Evolutionary conservation across 495 filamentous ascomycete species (phyloP).

Genomic region (Evernia prunastri): DNA sequence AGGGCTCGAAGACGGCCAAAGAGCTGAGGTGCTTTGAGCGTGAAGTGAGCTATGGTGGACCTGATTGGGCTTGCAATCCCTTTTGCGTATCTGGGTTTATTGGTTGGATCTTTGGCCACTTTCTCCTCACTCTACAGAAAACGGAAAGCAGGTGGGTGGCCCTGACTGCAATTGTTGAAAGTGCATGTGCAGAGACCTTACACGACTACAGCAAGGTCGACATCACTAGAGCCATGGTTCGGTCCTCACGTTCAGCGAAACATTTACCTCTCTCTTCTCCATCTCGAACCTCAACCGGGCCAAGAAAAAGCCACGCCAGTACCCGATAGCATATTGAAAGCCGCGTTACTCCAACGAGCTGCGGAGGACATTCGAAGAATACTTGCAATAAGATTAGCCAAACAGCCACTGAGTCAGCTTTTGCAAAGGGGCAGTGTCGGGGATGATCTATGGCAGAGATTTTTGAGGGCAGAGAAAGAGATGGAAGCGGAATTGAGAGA

Average conservation of each 20-base stretch:
- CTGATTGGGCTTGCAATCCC: slow-evolving; percentile 76
- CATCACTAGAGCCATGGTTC: slow-evolving; percentile 88
- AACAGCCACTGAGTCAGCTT: slow-evolving; percentile 73
- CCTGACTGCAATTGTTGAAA: not conserved
- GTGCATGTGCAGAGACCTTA: slow-evolving; percentile 20
- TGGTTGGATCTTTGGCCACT: slow-evolving; percentile 79
- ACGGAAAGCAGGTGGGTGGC: slow-evolving; percentile 75
- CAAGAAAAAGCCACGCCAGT: slow-evolving; percentile 66
- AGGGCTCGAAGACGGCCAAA: not conserved
- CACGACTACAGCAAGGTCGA: slow-evolving; percentile 54
- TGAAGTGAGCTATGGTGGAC: slow-evolving; percentile 51
- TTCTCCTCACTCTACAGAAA: slow-evolving; percentile 91
- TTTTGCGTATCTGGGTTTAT: slow-evolving; percentile 77
- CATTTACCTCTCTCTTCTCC: slow-evolving; percentile 86
- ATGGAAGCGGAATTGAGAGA: slow-evolving; percentile 93
- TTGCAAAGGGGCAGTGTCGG: slow-evolving; percentile 88
- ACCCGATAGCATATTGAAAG: slow-evolving; percentile 79
- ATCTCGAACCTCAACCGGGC: slow-evolving; percentile 63
- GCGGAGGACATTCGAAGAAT: slow-evolving; percentile 87
- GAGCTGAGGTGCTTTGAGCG: not conserved
- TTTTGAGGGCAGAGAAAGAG: slow-evolving; percentile 87
- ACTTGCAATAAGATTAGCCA: slow-evolving; percentile 74
- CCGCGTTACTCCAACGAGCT: slow-evolving; percentile 83
- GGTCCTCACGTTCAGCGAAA: slow-evolving; percentile 81
- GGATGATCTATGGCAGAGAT: slow-evolving; percentile 93